Percentiles rank a stretch among this genome's conserved stretches.
These are phyloP conservation scores for Phaffomyces thermotolerans DNA, from an alignment of 805 yeast species.

Conservation along the genomic window DNA sequence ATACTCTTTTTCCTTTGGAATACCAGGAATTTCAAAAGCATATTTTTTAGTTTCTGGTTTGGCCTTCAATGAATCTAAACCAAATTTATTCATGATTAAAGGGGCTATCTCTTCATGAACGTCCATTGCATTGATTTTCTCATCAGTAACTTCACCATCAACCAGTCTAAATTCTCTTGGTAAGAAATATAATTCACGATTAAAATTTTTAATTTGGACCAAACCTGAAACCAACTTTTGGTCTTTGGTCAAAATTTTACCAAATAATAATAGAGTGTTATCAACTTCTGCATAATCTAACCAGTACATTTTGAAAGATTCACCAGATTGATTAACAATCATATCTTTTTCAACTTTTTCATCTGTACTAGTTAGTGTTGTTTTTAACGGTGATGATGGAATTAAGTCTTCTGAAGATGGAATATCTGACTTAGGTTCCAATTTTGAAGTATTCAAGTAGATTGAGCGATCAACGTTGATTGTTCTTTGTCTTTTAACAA, in stretches of 20 bases:
- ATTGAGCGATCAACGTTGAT: conserved; percentile 34
- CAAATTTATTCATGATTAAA: conserved; percentile 53
- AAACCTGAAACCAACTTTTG: conserved; percentile 62
- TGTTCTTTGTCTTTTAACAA: conserved; percentile 44
- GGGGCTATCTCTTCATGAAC: conserved; percentile 74
- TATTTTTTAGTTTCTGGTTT: conserved; percentile 71
- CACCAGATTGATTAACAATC: conserved; percentile 24
- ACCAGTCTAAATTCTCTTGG: conserved; percentile 52
- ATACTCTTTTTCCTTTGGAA: conserved; percentile 77
- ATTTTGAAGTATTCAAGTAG: conserved; percentile 28
- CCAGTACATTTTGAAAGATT: conserved; percentile 74
- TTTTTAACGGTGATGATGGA: conserved; percentile 16
- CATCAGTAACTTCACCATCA: conserved; percentile 35
- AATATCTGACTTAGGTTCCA: conserved; percentile 7
- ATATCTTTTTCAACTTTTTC: conserved; percentile 17
- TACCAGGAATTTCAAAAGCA: conserved; percentile 77
- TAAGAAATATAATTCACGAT: conserved; percentile 67
- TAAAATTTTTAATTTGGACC: conserved; percentile 64
- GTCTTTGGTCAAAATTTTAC: conserved; percentile 60
- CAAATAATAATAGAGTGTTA: conserved; percentile 63
- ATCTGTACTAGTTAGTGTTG: conserved; percentile 2
- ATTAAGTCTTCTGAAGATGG: conserved; percentile 5
- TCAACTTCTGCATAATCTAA: conserved; percentile 79
- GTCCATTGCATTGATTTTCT: conserved; percentile 47
- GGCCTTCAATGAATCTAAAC: conserved; percentile 54